A percentile compares a stretch with the other conserved stretches of the same genome.
Evolutionary conservation across 2,329 filamentous ascomycete species (phyloP).

Genomic region (Ramularia endophylla): DNA sequence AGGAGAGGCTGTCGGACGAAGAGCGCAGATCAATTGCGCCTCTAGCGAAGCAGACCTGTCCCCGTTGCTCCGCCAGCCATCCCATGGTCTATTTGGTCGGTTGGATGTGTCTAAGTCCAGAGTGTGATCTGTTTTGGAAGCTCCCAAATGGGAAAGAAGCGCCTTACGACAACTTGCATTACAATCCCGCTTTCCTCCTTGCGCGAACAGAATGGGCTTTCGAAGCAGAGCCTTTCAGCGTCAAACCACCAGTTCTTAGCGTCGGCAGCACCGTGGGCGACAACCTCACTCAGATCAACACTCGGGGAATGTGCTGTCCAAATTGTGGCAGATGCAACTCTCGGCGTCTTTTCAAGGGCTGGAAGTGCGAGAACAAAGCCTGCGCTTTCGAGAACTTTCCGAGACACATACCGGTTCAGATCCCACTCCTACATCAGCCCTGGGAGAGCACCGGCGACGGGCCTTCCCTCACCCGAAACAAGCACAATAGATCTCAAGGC

Average conservation of each 20-base stretch:
- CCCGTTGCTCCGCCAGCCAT: slow-evolving; percentile 27
- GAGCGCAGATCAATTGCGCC: slow-evolving; percentile 2
- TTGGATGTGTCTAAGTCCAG: slow-evolving; percentile 54
- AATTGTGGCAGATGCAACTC: slow-evolving; percentile 57
- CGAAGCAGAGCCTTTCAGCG: slow-evolving; percentile 32
- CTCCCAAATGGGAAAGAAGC: slow-evolving; percentile 31
- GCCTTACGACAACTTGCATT: slow-evolving; percentile 36
- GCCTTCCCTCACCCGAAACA: slow-evolving; percentile 23
- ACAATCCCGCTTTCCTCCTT: slow-evolving; percentile 53
- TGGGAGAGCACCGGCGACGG: slow-evolving; percentile 27
- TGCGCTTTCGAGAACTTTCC: slow-evolving; percentile 41
- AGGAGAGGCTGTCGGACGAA: slow-evolving; percentile 1
- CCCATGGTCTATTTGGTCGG: slow-evolving; percentile 40
- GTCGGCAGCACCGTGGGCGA: slow-evolving; percentile 36
- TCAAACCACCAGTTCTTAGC: slow-evolving; percentile 37
- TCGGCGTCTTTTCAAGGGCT: slow-evolving; percentile 55
- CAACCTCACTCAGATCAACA: slow-evolving; percentile 49
- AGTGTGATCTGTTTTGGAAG: slow-evolving; percentile 54
- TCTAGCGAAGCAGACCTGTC: slow-evolving; percentile 30
- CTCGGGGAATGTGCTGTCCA: slow-evolving; percentile 61
- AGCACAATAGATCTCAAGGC: slow-evolving; percentile 24
- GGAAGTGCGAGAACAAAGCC: slow-evolving; percentile 50
- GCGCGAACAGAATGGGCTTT: slow-evolving; percentile 44
- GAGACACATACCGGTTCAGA: slow-evolving; percentile 21
- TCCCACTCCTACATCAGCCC: slow-evolving; percentile 20